Evolutionary conservation across 768 basidiomycete species (phyloP).

Genomic region (Agrocybe praecox): DNA sequence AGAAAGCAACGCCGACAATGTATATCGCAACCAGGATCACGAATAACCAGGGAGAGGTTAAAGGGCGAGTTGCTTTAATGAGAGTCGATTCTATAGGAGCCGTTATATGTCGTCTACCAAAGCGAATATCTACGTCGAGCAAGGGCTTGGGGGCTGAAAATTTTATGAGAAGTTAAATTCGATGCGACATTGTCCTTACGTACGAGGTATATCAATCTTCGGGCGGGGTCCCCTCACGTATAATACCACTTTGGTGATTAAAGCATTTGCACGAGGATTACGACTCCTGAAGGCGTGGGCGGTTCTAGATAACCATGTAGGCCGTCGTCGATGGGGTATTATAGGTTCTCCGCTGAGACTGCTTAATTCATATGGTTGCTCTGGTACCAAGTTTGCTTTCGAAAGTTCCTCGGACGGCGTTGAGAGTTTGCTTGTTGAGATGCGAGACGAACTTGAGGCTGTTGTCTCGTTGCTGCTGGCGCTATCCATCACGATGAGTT

Average conservation of each 20-base stretch:
- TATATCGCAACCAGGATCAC: conserved; percentile 58
- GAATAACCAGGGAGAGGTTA: conserved; percentile 58
- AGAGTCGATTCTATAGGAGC: conserved; percentile 58
- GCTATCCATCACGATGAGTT: conserved; percentile 11
- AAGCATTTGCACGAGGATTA: conserved; percentile 22
- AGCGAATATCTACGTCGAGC: conserved; percentile 49
- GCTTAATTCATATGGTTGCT: conserved; percentile 20
- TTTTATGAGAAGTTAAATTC: conserved; percentile 4
- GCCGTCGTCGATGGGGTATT: conserved; percentile 5
- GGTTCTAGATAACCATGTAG: conserved; percentile 17
- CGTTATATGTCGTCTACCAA: conserved; percentile 36
- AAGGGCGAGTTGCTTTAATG: conserved; percentile 49
- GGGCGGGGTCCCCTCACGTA: conserved; percentile 65
- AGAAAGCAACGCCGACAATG: conserved; percentile 73
- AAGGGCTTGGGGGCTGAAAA: conserved; percentile 54
- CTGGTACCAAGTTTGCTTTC: conserved; percentile 12
- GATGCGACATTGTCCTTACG: conserved; percentile 14
- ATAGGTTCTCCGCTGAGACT: conserved; percentile 13
- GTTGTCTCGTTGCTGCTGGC: conserved; percentile 3
- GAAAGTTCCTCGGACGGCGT: conserved; percentile 5
- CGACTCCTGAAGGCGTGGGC: conserved; percentile 15
- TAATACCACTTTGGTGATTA: conserved; percentile 17
- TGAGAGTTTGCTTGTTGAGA: conserved; percentile 12
- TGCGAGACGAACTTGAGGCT: conserved; percentile 17
- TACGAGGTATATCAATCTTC: conserved; percentile 52